Conservation (phyloP, 345 rosid species). For the Eucalyptus rudis region DNA sequence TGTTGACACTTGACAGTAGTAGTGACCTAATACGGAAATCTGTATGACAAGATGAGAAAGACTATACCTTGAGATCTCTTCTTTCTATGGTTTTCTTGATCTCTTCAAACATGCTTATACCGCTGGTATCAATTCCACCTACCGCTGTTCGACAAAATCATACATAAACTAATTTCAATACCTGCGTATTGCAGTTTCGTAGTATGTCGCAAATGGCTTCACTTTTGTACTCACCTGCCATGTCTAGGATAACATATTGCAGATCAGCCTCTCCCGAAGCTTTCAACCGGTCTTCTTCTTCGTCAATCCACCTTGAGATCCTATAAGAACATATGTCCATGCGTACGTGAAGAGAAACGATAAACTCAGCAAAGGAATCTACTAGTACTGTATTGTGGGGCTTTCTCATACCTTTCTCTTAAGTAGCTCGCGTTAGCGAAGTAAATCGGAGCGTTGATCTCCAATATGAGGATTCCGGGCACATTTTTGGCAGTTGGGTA, state of each 20-base stretch:
- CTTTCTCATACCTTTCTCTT: slow-evolving; percentile 55
- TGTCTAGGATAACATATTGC: slow-evolving; percentile 59
- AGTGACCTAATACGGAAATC: not conserved
- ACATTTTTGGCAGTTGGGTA: slow-evolving; percentile 39
- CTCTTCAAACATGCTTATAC: slow-evolving; percentile 95
- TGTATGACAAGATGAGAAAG: not conserved
- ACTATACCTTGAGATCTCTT: slow-evolving; percentile 49
- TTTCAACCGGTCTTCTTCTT: slow-evolving; percentile 63
- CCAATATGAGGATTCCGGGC: slow-evolving; percentile 56
- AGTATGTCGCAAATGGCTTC: not conserved
- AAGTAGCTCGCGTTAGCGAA: slow-evolving; percentile 75
- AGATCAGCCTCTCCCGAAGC: slow-evolving; percentile 30
- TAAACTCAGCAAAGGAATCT: not conserved
- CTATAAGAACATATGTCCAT: not conserved
- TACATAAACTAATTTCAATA: not conserved
- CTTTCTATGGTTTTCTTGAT: slow-evolving; percentile 35
- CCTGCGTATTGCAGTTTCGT: not conserved
- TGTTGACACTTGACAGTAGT: not conserved
- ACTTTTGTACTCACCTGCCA: slow-evolving; percentile 33
- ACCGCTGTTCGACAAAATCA: slow-evolving; percentile 26
- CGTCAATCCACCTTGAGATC: slow-evolving; percentile 73
- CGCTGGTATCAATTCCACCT: slow-evolving; percentile 91
- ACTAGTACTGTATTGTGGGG: not conserved
- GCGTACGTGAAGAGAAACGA: not conserved
- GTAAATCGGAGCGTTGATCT: slow-evolving; percentile 79